Conservation (phyloP, 208 protist genomes). For the Trypanosoma avium region DNA sequence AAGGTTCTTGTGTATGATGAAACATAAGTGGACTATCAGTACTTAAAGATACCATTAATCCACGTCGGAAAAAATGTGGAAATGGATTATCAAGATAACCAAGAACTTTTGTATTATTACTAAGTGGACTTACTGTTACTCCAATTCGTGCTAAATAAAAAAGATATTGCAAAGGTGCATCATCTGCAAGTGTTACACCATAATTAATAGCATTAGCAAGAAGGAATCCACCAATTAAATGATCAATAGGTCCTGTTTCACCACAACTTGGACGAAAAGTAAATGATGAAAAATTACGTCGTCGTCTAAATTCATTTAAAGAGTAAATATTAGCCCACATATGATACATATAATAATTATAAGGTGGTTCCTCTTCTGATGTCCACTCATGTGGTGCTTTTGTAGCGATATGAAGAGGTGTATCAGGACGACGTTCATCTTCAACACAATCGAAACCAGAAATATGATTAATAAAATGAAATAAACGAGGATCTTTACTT, state of each 20-base stretch:
- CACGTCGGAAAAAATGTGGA: constrained; percentile 92
- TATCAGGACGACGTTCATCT: constrained; percentile 91
- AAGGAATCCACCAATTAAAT: constrained; percentile 95
- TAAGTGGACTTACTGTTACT: constrained; percentile 97
- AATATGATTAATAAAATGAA: constrained; percentile 97
- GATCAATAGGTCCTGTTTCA: constrained; percentile 90
- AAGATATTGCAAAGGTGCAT: constrained; percentile 96
- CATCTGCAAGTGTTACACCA: constrained; percentile 94
- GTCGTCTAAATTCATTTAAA: constrained; percentile 95
- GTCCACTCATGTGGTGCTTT: constrained; percentile 93
- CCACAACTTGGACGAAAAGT: constrained; percentile 97
- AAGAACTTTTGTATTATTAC: constrained; percentile 99
- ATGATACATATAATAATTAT: constrained; percentile 99
- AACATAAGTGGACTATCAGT: constrained; percentile 96
- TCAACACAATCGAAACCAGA: constrained; percentile 98
- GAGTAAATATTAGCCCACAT: constrained; percentile 98
- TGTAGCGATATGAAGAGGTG: constrained; percentile 50
- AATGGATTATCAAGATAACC: constrained; percentile 97
- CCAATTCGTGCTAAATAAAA: constrained; percentile 98
- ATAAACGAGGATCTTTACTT: constrained; percentile 92
- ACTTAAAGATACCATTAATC: constrained; percentile 96
- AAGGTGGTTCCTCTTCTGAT: constrained; percentile 96
- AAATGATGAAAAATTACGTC: constrained; percentile 93
- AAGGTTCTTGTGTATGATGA: constrained; percentile 96
- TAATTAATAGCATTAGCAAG: constrained; percentile 96